phyloP scores from a whole-genome alignment of 257 asterid genomes.

The Echites panduratus region DNA sequence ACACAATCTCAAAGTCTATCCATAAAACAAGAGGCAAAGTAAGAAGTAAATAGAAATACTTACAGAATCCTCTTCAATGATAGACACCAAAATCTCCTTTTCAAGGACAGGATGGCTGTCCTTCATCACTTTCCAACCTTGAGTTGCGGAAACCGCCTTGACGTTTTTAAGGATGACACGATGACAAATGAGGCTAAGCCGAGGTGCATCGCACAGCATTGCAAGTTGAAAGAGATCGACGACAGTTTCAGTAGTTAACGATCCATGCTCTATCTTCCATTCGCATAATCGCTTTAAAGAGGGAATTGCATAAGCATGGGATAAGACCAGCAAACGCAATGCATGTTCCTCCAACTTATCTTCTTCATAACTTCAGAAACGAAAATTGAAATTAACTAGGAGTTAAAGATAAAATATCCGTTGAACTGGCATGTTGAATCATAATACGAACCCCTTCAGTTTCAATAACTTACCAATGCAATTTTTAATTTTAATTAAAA shows the following conservation, averaged over 20 bases:
- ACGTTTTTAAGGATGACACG: constrained; percentile 51
- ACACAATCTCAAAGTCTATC: neutral
- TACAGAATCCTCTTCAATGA: constrained; percentile 45
- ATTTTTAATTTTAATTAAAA: no score
- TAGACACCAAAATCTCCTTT: constrained; percentile 43
- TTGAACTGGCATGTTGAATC: no score
- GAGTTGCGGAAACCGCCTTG: constrained; percentile 59
- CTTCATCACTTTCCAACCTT: constrained; percentile 83
- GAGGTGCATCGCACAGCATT: constrained; percentile 70
- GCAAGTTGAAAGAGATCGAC: constrained; percentile 77
- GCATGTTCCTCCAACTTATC: constrained; percentile 56
- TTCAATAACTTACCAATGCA: no score
- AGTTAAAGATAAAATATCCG: neutral
- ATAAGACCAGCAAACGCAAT: constrained; percentile 54
- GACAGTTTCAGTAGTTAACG: constrained; percentile 50
- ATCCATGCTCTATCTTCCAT: constrained; percentile 51
- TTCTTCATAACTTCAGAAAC: constrained; percentile 55
- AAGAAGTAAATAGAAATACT: constrained; percentile 19
- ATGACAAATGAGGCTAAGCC: constrained; percentile 70
- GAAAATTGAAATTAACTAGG: neutral
- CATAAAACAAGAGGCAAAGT: neutral
- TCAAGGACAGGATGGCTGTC: constrained; percentile 79
- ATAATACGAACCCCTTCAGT: no score
- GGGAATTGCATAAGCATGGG: constrained; percentile 65
- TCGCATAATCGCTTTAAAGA: constrained; percentile 56